Evolutionary conservation across 2,329 filamentous ascomycete genomes (phyloP), one percentile per base, ranked within the genome.

Genomic region (Colletotrichum sp.): DNA sequence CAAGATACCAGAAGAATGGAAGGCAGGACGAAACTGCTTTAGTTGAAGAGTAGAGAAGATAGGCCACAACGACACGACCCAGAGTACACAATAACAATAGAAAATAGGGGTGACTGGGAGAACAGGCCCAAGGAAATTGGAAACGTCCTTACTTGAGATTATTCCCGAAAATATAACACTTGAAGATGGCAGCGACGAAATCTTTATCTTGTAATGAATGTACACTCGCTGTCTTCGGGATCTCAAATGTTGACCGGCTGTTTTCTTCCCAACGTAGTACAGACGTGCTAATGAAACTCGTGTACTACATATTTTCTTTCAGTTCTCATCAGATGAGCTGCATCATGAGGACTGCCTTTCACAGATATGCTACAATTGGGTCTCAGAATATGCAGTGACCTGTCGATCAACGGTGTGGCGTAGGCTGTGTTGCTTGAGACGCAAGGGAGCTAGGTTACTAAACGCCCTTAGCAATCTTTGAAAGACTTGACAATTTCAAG

Each of bases 101-200:
- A 52, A 6, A 52, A 0, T 12, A 52, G 12, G 0, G 43, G 3
- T 52, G 10, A 52, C 43, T 21, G 10, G n/a, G n/a, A 52, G 43
- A 21, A 21, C 6, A 21, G 10, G n/a, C n/a, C 2, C 12, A 10
- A 48, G 18, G 38, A 12, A 12, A n/a, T 0, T 3, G 18, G 9
- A n/a, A 10, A 48, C 6, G 3, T 13, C 10, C n/a, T 48, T 0
- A 10, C 10, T 48, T 48, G 18, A n/a, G 4, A 21, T 12, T 13
- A 8, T 21, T 0, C n/a, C 43, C 12, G 18, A 12, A n/a, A 4
- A 13, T 48, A 2, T 48, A 21, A 21, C 10, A 21, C 4, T 48
- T 21, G 6, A 7, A 13, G 6, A 12, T 13, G 43, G 6, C 12
- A 52, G n/a, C 43, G 43, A 52, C 43, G n/a, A 21, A 52, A 52